phyloP scores from a whole-genome alignment of 225 moss, liverwort and hornwort species.

The Bryum argenteum region DNA sequence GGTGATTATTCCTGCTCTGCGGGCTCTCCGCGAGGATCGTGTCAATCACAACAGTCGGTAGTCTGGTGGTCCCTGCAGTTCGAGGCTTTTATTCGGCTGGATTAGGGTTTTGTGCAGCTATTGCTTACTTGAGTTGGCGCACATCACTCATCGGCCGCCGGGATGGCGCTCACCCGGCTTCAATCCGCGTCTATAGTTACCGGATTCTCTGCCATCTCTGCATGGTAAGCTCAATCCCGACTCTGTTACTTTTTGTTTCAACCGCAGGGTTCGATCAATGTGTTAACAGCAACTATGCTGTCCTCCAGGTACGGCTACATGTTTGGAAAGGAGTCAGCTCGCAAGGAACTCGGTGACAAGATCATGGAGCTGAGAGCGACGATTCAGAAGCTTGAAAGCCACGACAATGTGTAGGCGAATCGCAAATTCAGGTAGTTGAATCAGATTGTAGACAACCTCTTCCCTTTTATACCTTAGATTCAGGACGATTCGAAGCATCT shows the following conservation, averaged over 20 bases:
- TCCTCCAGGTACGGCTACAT: conserved; percentile 82
- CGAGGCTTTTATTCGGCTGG: too few species aligned
- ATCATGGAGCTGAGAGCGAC: conserved; percentile 52
- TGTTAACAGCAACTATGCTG: conserved; percentile 7
- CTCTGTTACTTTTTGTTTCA: neutral
- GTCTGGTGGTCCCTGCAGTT: too few species aligned
- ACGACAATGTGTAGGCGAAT: conserved; percentile 41
- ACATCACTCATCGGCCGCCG: neutral
- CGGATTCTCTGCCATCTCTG: conserved; percentile 52
- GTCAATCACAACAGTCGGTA: too few species aligned
- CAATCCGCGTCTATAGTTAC: conserved; percentile 51
- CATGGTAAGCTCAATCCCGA: conserved; percentile 43
- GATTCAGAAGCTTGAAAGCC: conserved; percentile 51
- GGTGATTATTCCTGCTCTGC: too few species aligned
- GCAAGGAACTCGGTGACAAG: conserved; percentile 74
- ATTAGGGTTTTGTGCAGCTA: too few species aligned
- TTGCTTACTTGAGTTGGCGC: too few species aligned
- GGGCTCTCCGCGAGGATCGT: too few species aligned
- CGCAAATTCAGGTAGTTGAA: conserved; percentile 24
- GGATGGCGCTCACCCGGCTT: conserved; percentile 49
- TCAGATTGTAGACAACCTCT: neutral
- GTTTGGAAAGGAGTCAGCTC: conserved; percentile 87
- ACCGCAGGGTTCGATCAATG: conserved; percentile 5
- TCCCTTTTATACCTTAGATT: neutral
- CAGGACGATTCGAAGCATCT: neutral